These are phyloP conservation scores for Plectosphaerella cucumerina DNA, from an alignment of 2,329 filamentous ascomycete species.

Conservation along the genomic window DNA sequence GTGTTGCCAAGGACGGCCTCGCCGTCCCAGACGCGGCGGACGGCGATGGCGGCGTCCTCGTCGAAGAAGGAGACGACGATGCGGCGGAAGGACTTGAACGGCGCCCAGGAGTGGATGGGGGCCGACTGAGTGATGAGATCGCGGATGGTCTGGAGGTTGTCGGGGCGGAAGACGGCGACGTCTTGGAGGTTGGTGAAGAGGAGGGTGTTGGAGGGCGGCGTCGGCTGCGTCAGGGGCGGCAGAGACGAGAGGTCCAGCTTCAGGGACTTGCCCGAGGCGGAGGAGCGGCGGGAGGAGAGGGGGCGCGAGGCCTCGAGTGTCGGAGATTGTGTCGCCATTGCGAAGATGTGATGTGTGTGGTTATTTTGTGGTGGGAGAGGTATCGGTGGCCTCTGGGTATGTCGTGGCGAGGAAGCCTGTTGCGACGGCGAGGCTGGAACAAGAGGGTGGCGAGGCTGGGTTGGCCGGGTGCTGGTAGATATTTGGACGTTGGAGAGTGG, in stretches of 20 bases:
- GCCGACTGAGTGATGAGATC: conserved; percentile 67
- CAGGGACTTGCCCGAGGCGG: conserved; percentile 46
- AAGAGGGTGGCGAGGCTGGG: no score
- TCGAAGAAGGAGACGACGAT: conserved; percentile 77
- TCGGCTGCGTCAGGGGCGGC: conserved; percentile 65
- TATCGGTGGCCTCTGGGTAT: no score
- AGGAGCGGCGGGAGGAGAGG: conserved; percentile 31
- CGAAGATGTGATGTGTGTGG: no score
- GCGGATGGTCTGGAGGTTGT: conserved; percentile 70
- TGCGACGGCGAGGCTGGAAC: no score
- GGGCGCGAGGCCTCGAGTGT: conserved; percentile 18
- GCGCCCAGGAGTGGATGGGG: conserved; percentile 71
- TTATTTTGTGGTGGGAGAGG: no score
- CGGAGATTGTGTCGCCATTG: conserved; percentile 17
- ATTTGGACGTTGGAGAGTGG: no score
- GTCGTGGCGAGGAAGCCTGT: no score
- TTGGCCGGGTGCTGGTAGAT: no score
- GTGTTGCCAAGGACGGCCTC: conserved; percentile 67
- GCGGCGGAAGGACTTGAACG: conserved; percentile 77
- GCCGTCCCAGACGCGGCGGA: conserved; percentile 70
- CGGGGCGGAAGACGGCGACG: conserved; percentile 66
- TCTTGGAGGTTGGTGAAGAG: conserved; percentile 78
- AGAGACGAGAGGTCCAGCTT: conserved; percentile 71
- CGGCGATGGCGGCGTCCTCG: conserved; percentile 63
- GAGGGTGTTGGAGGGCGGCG: conserved; percentile 76